Percentiles rank a stretch among this genome's conserved stretches.
These are phyloP conservation scores for Lasiodiplodia hormozganensis DNA, from an alignment of 2,329 filamentous ascomycete genomes.

Conservation along the genomic window DNA sequence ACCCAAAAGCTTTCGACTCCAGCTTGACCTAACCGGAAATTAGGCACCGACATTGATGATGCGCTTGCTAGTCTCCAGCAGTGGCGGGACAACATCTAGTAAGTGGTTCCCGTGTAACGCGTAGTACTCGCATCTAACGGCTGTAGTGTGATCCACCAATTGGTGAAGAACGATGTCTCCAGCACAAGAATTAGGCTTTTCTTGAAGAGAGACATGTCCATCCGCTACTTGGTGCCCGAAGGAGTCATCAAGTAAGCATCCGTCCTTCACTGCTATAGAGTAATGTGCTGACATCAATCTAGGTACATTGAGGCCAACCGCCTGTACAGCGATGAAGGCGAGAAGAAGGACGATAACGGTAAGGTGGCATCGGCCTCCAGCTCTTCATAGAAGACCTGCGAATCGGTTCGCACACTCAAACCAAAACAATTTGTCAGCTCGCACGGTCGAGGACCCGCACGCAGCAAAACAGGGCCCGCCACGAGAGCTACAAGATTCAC, in stretches of 20 bases:
- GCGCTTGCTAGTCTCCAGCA: constrained; percentile 80
- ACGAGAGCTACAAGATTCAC: background rate
- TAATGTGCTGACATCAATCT: constrained; percentile 38
- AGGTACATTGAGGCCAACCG: constrained; percentile 50
- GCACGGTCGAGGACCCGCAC: background rate
- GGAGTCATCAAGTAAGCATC: constrained; percentile 23
- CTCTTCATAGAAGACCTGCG: constrained; percentile 2
- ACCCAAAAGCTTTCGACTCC: constrained; percentile 41
- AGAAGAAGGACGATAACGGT: constrained; percentile 36
- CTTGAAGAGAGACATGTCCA: constrained; percentile 50
- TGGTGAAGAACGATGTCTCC: constrained; percentile 80
- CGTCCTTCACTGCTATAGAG: no score
- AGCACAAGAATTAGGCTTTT: constrained; percentile 79
- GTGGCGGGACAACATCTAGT: constrained; percentile 80
- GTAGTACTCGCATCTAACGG: background rate
- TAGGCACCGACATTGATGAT: constrained; percentile 62
- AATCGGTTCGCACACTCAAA: background rate
- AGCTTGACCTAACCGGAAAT: constrained; percentile 62
- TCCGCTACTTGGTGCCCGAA: constrained; percentile 49
- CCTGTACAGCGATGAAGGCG: constrained; percentile 48
- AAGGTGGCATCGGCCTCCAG: constrained; percentile 31
- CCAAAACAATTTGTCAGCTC: background rate
- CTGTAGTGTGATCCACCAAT: constrained; percentile 77
- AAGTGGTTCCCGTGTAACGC: background rate
- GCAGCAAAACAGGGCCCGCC: background rate